A percentile compares a stretch with the other conserved stretches of the same genome.
phyloP scores from a whole-genome alignment of 371 early-diverging fungal genomes.

The Circinella umbellata region DNA sequence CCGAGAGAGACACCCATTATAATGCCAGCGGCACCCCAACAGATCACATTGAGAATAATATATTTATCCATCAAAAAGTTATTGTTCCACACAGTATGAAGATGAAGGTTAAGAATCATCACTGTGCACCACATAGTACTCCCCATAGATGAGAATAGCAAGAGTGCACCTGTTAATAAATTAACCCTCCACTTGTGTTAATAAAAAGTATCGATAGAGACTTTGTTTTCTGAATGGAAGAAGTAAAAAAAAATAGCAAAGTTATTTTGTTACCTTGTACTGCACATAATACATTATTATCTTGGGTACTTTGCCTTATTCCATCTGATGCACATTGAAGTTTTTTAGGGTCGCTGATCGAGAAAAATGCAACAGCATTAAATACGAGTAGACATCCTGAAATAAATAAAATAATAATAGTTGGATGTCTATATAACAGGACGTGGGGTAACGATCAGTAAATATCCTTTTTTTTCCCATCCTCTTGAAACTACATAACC shows the following conservation, averaged over 20 bases:
- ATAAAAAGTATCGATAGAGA: too few relatives aligned
- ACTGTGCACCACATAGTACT: slow-evolving; percentile 65
- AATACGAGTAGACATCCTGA: slow-evolving; percentile 58
- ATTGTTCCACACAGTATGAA: slow-evolving; percentile 70
- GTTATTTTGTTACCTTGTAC: slow-evolving; percentile 50
- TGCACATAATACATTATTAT: slow-evolving; percentile 65
- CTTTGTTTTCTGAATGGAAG: too few relatives aligned
- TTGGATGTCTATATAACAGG: slow-evolving; percentile 52
- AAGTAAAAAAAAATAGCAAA: not conserved
- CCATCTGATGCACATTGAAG: slow-evolving; percentile 59
- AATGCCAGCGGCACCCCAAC: slow-evolving; percentile 65
- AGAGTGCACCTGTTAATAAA: slow-evolving; percentile 39
- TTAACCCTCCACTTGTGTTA: too few relatives aligned
- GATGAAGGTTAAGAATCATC: slow-evolving; percentile 64
- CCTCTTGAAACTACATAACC: too few relatives aligned
- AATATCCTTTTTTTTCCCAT: too few relatives aligned
- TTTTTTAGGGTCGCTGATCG: slow-evolving; percentile 50
- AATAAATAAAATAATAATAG: slow-evolving; percentile 63
- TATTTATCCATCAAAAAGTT: slow-evolving; percentile 62
- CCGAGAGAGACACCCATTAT: slow-evolving; percentile 54
- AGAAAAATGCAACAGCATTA: slow-evolving; percentile 56
- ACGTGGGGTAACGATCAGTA: too few relatives aligned
- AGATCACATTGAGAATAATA: slow-evolving; percentile 53
- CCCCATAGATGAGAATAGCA: slow-evolving; percentile 61
- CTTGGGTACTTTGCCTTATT: slow-evolving; percentile 50